A percentile compares a stretch with the other conserved stretches of the same genome.
These are phyloP conservation scores for Emericellopsis terricola DNA, from an alignment of 495 filamentous ascomycete species.

Conservation along the genomic window DNA sequence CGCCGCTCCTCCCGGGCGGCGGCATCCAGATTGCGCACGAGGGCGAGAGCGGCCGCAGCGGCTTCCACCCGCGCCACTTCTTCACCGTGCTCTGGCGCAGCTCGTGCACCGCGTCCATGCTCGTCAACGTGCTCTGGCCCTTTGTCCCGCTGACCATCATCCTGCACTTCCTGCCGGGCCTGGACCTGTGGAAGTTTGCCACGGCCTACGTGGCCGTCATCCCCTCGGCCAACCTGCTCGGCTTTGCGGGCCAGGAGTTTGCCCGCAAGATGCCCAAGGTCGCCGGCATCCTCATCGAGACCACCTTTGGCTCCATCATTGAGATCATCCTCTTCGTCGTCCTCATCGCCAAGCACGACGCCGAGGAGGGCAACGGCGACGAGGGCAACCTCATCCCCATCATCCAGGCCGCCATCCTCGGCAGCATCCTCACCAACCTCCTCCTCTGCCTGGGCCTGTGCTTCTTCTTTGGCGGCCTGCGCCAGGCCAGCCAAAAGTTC, in stretches of 20 bases:
- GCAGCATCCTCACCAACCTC: conserved; percentile 19
- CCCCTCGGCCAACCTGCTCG: conserved; percentile 71
- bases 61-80: conserved; percentile 11
- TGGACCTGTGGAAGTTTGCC: conserved; percentile 12
- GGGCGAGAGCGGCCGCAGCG: conserved; percentile 9
- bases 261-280: conserved; percentile 66
- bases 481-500: conserved; percentile 9
- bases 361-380: background rate
- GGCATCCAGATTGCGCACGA: conserved; percentile 3
- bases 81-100: conserved; percentile 6
- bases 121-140: conserved; percentile 15
- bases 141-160: conserved; percentile 21
- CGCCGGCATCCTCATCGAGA: conserved; percentile 59
- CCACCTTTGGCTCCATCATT: conserved; percentile 58
- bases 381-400: conserved; percentile 37
- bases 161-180: conserved; percentile 16
- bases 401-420: conserved; percentile 41
- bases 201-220: conserved; percentile 34
- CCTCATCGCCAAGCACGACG: conserved; percentile 22
- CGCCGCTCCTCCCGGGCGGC: no score
- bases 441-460: conserved; percentile 21
- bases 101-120: conserved; percentile 8
- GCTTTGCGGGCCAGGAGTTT: conserved; percentile 69
- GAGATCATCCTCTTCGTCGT: conserved; percentile 76
- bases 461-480: conserved; percentile 8